Base-by-base conservation (phyloP, 441 rosid genomes). In the Gossypium laxum region DNA sequence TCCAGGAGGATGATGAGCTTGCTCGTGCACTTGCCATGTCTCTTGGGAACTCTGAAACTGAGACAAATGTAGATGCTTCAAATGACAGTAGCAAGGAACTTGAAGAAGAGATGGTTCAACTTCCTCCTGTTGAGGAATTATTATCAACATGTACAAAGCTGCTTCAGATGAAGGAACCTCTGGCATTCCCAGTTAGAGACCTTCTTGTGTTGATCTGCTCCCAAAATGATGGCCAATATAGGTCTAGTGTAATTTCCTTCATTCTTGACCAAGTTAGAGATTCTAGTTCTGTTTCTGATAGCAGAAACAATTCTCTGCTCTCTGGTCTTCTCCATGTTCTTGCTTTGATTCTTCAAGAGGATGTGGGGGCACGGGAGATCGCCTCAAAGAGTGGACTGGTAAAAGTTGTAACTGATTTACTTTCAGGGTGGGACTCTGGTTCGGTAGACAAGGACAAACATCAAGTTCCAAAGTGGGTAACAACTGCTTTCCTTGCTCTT, bases 21-120 rank as follows among this genome's bases (percentile, higher is more conserved):
- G 96, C 98, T 57, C 97, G 97, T 26, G 99, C 99, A 70, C 97
- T 94, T 81, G 98, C 99, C 43, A 91, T 94, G 89, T 94, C 99
- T 34, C 79, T 92, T 71, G 98, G 99, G 51, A 92, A 85, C 73
- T 84, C 98, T 71, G 99, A 94, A 80, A 78, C 92, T 59, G 94
- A 91, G 68, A 59, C 81, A 15, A 92, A 87, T 81, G 90, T 86
- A 72, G 88, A 87, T 83, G 83, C 73, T 79, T 72, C 72, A 26
- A 84, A 78, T 82, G 88, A 77, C 54, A 75, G 56, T 73, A 71
- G 59, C 69, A 85, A 81, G 72, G 84, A 72, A 69, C 76, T 88
- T 80, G 97, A 89, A 83, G 88, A 86, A 78, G 98, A 92, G 82
- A 73, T 80, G 69, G 88, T 91, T 62, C 91, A 89, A 73, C 90